Evolutionary conservation across 257 asterid species (phyloP), one percentile per base, ranked within the genome.

Genomic region (Paulownia fortunei): DNA sequence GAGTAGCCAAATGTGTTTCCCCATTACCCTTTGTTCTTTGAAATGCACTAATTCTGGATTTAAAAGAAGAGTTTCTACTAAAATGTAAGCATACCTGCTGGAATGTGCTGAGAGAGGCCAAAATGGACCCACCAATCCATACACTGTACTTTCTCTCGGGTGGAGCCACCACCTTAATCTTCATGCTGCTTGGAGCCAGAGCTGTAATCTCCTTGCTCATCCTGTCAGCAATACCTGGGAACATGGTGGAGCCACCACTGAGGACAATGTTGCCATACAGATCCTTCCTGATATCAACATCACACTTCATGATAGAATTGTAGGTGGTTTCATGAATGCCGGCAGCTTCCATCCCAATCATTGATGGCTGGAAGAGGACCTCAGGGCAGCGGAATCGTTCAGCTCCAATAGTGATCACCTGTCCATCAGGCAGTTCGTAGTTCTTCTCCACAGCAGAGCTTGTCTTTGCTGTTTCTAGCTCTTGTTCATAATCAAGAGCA

Each of bases 31-130:
- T 30, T 30, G 36, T 1, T 30, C 36, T n/a, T n/a, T n/a, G 4
- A 30, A 1, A 30, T 30, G 36, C 36, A 30, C 21, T 23, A 23
- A 67, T 11, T 3, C 73, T 9, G 21, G n/a, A 69, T 13, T 26
- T 3, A 12, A 5, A 27, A 5, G 21, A 44, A n/a, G 18, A 24
- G 13, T n/a, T 5, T 52, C 12, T 12, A 47, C 37, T 60, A 42
- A n/a, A 60, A 19, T 23, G 46, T 15, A 16, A 32, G 1, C 7
- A 32, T 82, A 87, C 90, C 90, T 87, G 90, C 84, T 87, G 90
- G 90, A 86, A 86, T 8, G 90, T 86, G 90, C 90, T 86, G 64
- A 86, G 90, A 37, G 90, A 86, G 42, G 90, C 90, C 86, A 86
- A 79, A 59, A 86, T 86, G 16, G 90, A 86, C 23, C 90, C 90